Base-by-base conservation (phyloP, 306 rosid species). In the Lotus japonicus region DNA sequence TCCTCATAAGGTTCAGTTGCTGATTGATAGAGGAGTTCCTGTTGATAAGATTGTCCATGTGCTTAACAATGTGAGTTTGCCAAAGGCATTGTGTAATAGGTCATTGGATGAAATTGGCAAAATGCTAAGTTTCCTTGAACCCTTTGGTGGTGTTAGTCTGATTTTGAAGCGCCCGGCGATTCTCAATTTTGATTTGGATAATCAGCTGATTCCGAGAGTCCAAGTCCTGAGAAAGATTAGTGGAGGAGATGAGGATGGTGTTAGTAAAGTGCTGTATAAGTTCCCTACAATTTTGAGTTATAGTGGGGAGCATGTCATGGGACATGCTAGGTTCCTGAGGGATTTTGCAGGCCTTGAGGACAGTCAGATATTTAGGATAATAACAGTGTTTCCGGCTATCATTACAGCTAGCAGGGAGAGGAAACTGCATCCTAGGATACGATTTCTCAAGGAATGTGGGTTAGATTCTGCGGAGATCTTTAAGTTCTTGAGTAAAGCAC, bases 381-480 rank as follows among this genome's bases (percentile, higher is more conserved):
- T 88, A 10, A 84, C 70, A 46, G 86, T 78, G 1, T 88, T 76
- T 45, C 97, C 96, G 0, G 74, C 76, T 59, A 71, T 91, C 36
- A 68, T 91, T 41, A 86, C 88, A 51, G 77, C 83, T 19, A 91
- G 92, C 58, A 80, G 84, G 70, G 92, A 86, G 75, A 84, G 89
- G 88, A 91, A 91, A 77, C 58, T 91, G 78, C 83, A 66, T 53
- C 96, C 97, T 4, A 74, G 92, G 35, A 80, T 88, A 42, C 82
- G 74, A 58, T 84, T 91, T 82, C 89, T 88, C 77, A 91, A 76
- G 82, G 84, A 91, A 33, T 91, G 97, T 65, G 96, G 88, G 55
- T 84, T 88, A 52, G 76, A 78, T 42, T 75, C 96, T 0, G 77
- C 54, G 4, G 96, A 83, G 0, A 81, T 91, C 60, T 91, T 77